Evolutionary conservation across 176 grass and related monocot genomes (phyloP), one percentile per base, ranked within the genome.

Genomic region (Areca catechu): DNA sequence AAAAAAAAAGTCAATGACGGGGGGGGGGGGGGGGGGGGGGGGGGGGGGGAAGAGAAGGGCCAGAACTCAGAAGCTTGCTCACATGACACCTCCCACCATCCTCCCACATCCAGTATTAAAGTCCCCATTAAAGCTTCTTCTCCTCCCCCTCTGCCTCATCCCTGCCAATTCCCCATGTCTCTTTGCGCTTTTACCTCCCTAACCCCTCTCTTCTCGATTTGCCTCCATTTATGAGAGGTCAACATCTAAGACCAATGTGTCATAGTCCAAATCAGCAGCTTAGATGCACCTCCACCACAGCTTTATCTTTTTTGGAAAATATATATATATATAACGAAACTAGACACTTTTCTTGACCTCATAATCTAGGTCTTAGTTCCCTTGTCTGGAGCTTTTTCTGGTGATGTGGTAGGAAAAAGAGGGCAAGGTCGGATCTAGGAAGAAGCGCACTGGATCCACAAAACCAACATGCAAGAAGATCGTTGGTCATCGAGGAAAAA

Each of bases 101-200:
- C 34, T 12, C 7, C 34, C 57, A 59, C 50, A 57, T 69, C 63
- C 63, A 80, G 48, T 80, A 87, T 85, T 85, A 62, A 90, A 82
- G 77, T 65, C 71, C 79, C 80, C 70, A 81, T 72, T 70, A 90
- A 81, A 61, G 71, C 77, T 72, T 52, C 71, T 69, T 81, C 63
- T 54, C 69, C 61, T 57, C 62, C 85, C 72, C 59, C 66, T 68
- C 67, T 61, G 60, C 53, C 62, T 73, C 43, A 6, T 75, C 70
- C 22, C 72, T 67, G 59, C 61, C 71, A 47, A 82, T 79, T 66
- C 51, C 43, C n/a, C 22, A 20, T 24, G 43, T 50, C 56, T 64
- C 20, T 49, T 60, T 52, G 50, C 49, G 49, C 65, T 28, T 37
- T 65, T 52, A 50, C 20, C 53, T 51, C 27, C 27, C 16, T 58